These are phyloP conservation scores for Fusarium sp. DNA, from an alignment of 2,329 filamentous ascomycete genomes.

Conservation along the genomic window DNA sequence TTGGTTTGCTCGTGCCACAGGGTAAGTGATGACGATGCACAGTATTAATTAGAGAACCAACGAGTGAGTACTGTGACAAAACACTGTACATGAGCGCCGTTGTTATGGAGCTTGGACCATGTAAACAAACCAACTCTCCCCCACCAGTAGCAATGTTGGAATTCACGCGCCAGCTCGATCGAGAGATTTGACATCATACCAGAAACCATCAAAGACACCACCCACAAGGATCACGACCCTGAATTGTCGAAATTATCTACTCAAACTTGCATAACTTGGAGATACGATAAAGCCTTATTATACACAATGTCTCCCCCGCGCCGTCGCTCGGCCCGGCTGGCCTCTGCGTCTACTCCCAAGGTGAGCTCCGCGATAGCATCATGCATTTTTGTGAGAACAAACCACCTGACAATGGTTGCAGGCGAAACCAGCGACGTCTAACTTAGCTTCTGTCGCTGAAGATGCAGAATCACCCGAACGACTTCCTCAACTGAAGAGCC, in stretches of 20 bases:
- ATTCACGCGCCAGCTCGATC: slow-evolving; percentile 42
- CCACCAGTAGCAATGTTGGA: slow-evolving; percentile 39
- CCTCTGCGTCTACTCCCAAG: slow-evolving; percentile 55
- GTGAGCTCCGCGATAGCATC: slow-evolving; percentile 48
- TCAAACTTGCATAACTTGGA: slow-evolving; percentile 33
- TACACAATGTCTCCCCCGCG: slow-evolving; percentile 57
- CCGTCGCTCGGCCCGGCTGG: slow-evolving; percentile 61
- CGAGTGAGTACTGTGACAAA: fast-evolving
- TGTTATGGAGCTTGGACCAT: slow-evolving; percentile 49
- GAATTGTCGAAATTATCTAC: slow-evolving; percentile 42
- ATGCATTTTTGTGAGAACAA: slow-evolving; percentile 11
- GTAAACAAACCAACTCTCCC: slow-evolving; percentile 49
- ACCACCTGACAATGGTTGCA: slow-evolving; percentile 37
- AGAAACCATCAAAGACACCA: slow-evolving; percentile 43
- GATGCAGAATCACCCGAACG: slow-evolving; percentile 56
- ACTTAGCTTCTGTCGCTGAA: slow-evolving; percentile 61
- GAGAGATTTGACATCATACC: slow-evolving; percentile 50
- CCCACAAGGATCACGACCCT: slow-evolving; percentile 43
- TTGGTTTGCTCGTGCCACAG: slow-evolving; percentile 6
- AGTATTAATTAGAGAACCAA: background rate
- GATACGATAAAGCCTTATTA: slow-evolving; percentile 26
- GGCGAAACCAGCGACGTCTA: slow-evolving; percentile 51
- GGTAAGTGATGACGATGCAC: slow-evolving; percentile 1
- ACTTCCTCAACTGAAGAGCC: slow-evolving; percentile 46
- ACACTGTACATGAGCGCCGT: slow-evolving; percentile 38